Evolutionary conservation across 106 monocot species (phyloP), one percentile per base, ranked within the genome.

Genomic region (Dendrobium nobile): DNA sequence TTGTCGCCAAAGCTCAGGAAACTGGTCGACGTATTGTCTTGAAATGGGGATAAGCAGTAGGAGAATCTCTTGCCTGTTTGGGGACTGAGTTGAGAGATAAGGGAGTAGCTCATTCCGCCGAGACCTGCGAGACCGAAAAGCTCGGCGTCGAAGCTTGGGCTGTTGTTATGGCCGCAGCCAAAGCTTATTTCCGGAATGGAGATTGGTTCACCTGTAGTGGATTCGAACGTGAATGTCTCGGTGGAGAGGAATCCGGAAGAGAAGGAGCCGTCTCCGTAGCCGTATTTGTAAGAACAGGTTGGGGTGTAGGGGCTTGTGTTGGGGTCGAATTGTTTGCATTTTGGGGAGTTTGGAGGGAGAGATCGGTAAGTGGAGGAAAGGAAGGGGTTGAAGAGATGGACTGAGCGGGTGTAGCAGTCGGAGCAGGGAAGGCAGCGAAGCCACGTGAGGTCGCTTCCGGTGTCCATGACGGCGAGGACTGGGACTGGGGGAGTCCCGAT

Each of bases 111-210:
- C 24, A 10, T 7, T 48, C 56, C 54, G 20, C 61, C 61, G 16
- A 83, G 72, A 42, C 78, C 83, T 19, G 26, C 72, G 0, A 83
- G 54, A 19, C 83, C 83, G 44, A 79, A 24, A 27, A 43, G 18
- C 3, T 79, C 41, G 0, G 27, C 78, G 73, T 78, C 73, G 72
- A 83, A 58, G 79, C 83, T 83, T 10, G 2, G 56, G 27, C 83
- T 83, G 45, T 78, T 77, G 79, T 83, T 83, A 55, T 79, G 54
- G 0, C 83, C 79, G 44, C 83, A 83, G 3, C 83, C 83, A 26
- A 83, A 83, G 26, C 19, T 42, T 0, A 83, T 31, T 0, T 26
- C 0, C 0, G 78, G 78, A 17, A 83, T 27, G 1, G 72, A 78
- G 4, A 83, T 40, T 0, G 51, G 31, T 15, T 33, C 24, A 7